Evolutionary conservation across 2,329 filamentous ascomycete species (phyloP), one percentile per base, ranked within the genome.

Genomic region (Claviceps cyperi): DNA sequence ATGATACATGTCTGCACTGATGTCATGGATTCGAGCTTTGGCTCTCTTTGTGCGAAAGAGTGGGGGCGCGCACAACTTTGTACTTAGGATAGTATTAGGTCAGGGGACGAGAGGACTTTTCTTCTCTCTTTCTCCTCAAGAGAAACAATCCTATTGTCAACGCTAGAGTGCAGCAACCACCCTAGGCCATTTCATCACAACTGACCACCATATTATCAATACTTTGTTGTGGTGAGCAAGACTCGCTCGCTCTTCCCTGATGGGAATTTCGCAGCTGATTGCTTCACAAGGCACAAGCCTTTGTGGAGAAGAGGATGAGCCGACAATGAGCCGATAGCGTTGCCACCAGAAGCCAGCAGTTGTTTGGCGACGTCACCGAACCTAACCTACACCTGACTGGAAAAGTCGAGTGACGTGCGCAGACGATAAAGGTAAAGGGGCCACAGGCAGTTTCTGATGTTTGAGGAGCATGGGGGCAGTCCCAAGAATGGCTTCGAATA

Each of bases 401-500:
- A 39, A 51, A 50, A 51, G 50, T 11, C 49, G 50, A 55, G 48
- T 54, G 15, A 17, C 50, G 28, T 37, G 2, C 32, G 28, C 39
- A 13, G 15, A 35, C 39, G 37, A n/a, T 22, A 38, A 37, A 41
- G 17, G 43, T 22, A 38, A 37, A 41, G 17, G 43, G 32, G 19
- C 40, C 46, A 43, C 15, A 39, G 22, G 19, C 41, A 14, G n/a
- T 5, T 17, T 6, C n/a, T 15, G 7, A 28, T 13, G 5, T 35
- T 35, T 40, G 5, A 19, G 47, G 47, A 58, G 51, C 46, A 61
- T 66, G 58, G 63, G 60, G 55, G 57, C 58, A 13, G 58, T 58
- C 19, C 66, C 60, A 58, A 74, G 60, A 55, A 77, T 77, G 74
- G 69, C 72, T 41, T 66, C 69, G 50, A 69, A 70, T 49, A 69